phyloP scores from a whole-genome alignment of 139 green algal genomes.

The Coelastrella sp. region DNA sequence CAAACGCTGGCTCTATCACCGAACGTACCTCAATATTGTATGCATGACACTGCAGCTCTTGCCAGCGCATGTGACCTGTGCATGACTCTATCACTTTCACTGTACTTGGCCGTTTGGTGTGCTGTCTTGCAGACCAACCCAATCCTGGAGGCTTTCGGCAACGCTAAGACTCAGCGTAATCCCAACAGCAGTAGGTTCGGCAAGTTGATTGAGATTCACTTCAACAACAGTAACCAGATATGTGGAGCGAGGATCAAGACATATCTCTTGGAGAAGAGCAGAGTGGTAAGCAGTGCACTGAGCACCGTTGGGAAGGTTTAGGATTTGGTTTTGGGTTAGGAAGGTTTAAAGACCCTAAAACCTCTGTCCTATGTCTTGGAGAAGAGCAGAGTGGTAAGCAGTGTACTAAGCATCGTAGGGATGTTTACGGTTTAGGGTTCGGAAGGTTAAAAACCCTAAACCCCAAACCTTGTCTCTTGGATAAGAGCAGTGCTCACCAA shows the following conservation, averaged over 20 bases:
- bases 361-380: constrained; percentile 52
- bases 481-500: too few species aligned
- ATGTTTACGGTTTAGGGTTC: background rate
- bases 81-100: too few species aligned
- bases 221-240: constrained; percentile 78
- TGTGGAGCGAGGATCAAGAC: constrained; percentile 86
- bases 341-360: too few species aligned
- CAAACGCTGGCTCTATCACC: too few species aligned
- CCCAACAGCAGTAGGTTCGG: constrained; percentile 95
- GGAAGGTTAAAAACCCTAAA: background rate
- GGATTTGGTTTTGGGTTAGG: too few species aligned
- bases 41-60: too few species aligned
- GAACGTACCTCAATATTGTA: too few species aligned
- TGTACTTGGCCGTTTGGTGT: too few species aligned
- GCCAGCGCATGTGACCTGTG: too few species aligned
- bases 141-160: constrained; percentile 96
- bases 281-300: constrained; percentile 36
- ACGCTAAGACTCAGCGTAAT: constrained; percentile 96
- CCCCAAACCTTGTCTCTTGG: background rate
- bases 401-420: background rate
- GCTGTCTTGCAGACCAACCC: constrained; percentile 89
- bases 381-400: constrained; percentile 69
- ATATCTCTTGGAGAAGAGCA: constrained; percentile 94
- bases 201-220: constrained; percentile 94
- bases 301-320: too few species aligned